Percentiles rank a stretch among this genome's conserved stretches.
phyloP scores from a whole-genome alignment of 2,329 filamentous ascomycete genomes.

The Cadophora malorum region DNA sequence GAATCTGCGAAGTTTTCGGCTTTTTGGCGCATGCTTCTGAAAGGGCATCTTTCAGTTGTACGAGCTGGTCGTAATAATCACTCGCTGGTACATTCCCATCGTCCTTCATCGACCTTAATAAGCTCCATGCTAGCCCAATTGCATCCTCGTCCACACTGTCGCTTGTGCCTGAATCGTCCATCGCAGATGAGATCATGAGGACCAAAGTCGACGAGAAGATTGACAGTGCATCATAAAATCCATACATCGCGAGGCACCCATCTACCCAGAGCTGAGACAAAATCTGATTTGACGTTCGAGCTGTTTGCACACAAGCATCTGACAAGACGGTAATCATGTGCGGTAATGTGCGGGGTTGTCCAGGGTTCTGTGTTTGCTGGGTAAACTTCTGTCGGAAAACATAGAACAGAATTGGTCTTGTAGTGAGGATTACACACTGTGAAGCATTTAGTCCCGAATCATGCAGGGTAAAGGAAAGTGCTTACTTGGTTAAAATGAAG shows the following conservation, averaged over 20 bases:
- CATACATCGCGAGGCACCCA: constrained; percentile 48
- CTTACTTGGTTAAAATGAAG: constrained; percentile 47
- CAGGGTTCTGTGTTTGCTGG: constrained; percentile 12
- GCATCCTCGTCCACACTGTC: constrained; percentile 32
- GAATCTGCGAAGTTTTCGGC: neutral
- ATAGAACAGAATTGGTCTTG: constrained; percentile 49
- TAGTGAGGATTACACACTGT: constrained; percentile 48
- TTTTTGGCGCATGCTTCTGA: constrained; percentile 23
- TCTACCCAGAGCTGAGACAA: constrained; percentile 49
- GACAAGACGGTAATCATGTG: constrained; percentile 47
- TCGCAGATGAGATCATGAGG: constrained; percentile 47
- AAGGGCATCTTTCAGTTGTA: constrained; percentile 29
- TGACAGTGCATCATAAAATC: constrained; percentile 50
- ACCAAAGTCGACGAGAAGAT: constrained; percentile 49
- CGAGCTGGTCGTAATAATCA: constrained; percentile 36
- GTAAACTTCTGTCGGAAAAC: constrained; percentile 44
- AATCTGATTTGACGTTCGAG: constrained; percentile 47
- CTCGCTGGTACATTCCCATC: constrained; percentile 37
- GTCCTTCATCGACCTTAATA: constrained; percentile 37
- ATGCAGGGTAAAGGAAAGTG: neutral
- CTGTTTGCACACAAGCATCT: constrained; percentile 49
- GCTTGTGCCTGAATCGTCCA: constrained; percentile 11
- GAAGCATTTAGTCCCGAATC: neutral
- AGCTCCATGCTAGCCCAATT: constrained; percentile 34
- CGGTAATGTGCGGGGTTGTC: constrained; percentile 37